Percentiles rank a stretch among this genome's conserved stretches.
Evolutionary conservation across 768 basidiomycete species (phyloP).

Genomic region (Phylloporus arenicola): DNA sequence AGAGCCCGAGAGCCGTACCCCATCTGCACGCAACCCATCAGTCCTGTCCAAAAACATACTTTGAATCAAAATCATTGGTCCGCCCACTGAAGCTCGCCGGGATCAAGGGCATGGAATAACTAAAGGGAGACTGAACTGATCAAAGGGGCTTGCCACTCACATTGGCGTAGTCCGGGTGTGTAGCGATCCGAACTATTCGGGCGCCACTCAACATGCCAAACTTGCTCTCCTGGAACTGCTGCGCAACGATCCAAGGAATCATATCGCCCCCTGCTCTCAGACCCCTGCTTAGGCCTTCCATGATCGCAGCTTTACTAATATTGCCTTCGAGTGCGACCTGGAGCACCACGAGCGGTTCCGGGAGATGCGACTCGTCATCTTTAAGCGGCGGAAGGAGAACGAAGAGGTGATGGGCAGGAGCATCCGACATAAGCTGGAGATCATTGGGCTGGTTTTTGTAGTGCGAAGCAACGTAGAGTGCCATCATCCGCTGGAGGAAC

Average conservation of each 20-base stretch:
- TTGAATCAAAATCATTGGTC: no score
- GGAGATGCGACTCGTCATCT: conserved; percentile 84
- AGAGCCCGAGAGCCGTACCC: conserved; percentile 92
- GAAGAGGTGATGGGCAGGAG: conserved; percentile 94
- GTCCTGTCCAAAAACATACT: background rate
- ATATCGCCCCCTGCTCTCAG: conserved; percentile 88
- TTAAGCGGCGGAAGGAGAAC: conserved; percentile 90
- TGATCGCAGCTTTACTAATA: conserved; percentile 77
- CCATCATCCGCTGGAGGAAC: conserved; percentile 98
- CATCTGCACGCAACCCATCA: conserved; percentile 53
- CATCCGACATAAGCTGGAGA: conserved; percentile 94
- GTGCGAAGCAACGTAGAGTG: conserved; percentile 93
- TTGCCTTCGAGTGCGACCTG: conserved; percentile 96
- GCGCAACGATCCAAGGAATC: conserved; percentile 95
- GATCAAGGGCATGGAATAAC: background rate
- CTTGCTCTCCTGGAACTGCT: conserved; percentile 93
- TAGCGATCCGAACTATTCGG: conserved; percentile 87
- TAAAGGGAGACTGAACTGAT: background rate
- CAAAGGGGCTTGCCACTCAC: conserved; percentile 41
- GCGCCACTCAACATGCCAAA: conserved; percentile 92
- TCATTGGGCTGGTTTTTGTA: conserved; percentile 99
- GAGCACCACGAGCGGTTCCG: conserved; percentile 91
- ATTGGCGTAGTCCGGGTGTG: conserved; percentile 90
- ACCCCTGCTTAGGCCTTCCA: conserved; percentile 82
- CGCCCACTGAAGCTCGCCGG: background rate